Base-by-base conservation (phyloP, 2,329 filamentous ascomycete genomes). In the Colletotrichum echinochloae region DNA sequence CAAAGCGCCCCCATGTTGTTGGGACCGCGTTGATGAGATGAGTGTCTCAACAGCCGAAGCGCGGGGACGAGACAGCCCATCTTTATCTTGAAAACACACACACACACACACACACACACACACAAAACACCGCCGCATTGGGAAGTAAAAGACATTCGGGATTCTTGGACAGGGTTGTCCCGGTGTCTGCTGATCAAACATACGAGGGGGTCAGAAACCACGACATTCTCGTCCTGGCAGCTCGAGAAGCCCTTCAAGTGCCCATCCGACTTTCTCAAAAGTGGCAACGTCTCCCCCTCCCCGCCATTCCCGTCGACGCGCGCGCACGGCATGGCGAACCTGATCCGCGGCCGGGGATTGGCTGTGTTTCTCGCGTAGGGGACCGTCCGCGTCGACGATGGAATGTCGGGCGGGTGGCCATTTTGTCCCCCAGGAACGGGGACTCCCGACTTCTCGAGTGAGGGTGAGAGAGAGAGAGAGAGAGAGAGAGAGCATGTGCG, bases 311-410 rank as follows among this genome's bases (percentile, higher is more conserved):
- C 57, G 11, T 46, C 57, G 28, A 52, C 28, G 46, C 52, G 37
- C 52, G 57, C 48, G 57, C 37, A 33, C 62, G 44, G 57, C 67
- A 55, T 41, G 64, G 55, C 65, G 64, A 52, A 6, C 7, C n/a
- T 46, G 28, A 23, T 55, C 30, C 35, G n/a, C 63, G 41, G 41
- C 63, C 63, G 26, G 44, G 41, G 26, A 70, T 67, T 70, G 67
- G 67, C 14, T 30, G 16, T 62, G 57, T 70, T 70, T 70, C 67
- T 61, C 64, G 59, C 59, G 57, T 57, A 63, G 59, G 63, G 56
- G 33, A 56, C 28, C 48, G 30, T 61, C 28, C 41, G 63, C 28
- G 57, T 35, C 49, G 52, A 37, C 11, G 37, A 35, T 67, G 67
- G 67, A 70, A 70, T 67, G 67, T 18, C 51, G 20, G 20, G 28